Evolutionary conservation across 768 basidiomycete species (phyloP).

Genomic region (Rossbeevera mucosa): DNA sequence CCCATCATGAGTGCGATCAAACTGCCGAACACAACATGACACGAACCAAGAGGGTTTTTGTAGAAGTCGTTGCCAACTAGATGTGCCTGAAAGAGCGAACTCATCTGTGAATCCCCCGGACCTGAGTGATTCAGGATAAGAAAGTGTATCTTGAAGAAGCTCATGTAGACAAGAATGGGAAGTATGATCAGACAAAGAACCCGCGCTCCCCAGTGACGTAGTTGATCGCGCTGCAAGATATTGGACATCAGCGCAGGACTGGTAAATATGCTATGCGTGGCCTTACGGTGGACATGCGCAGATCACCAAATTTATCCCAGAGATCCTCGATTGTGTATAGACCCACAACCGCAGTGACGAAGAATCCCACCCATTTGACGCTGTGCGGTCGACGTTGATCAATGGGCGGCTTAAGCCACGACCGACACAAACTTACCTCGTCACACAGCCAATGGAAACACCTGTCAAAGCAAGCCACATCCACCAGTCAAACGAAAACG

Average conservation of each 20-base stretch:
- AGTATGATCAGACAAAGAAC: slow-evolving; percentile 81
- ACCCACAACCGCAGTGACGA: slow-evolving; percentile 92
- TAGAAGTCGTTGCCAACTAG: slow-evolving; percentile 91
- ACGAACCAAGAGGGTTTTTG: slow-evolving; percentile 79
- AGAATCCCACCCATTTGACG: slow-evolving; percentile 94
- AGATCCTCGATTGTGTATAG: slow-evolving; percentile 96
- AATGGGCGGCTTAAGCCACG: neutral
- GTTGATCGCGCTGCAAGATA: slow-evolving; percentile 67
- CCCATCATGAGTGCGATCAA: slow-evolving; percentile 1
- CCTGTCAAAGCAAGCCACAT: slow-evolving; percentile 91
- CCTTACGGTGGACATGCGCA: slow-evolving; percentile 84
- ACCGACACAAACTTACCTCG: slow-evolving; percentile 49
- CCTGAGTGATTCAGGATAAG: slow-evolving; percentile 90
- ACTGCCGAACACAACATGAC: neutral
- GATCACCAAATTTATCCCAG: slow-evolving; percentile 97
- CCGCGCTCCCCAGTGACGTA: slow-evolving; percentile 87
- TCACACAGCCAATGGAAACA: slow-evolving; percentile 92
- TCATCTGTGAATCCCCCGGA: slow-evolving; percentile 98
- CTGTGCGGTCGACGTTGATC: slow-evolving; percentile 36
- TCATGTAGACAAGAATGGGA: slow-evolving; percentile 89
- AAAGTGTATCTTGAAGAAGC: slow-evolving; percentile 95
- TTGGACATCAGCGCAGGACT: slow-evolving; percentile 8
- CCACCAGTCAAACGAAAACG: slow-evolving; percentile 98
- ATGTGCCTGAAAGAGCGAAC: slow-evolving; percentile 96
- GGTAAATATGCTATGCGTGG: neutral